Conservation (phyloP, 1,139 yeast species). For the Pneumocystis oryctolagi region DNA sequence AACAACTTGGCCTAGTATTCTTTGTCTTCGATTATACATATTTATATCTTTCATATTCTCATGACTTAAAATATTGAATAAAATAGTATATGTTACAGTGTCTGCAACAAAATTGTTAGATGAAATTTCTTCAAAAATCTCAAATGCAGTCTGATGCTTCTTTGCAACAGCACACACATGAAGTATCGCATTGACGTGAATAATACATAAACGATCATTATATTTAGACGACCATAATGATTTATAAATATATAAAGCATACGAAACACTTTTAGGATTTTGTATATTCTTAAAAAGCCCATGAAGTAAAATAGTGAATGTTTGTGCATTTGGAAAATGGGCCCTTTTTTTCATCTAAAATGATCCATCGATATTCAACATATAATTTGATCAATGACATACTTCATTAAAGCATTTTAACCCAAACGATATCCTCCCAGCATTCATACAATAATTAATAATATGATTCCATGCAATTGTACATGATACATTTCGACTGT, state of each 20-base stretch:
- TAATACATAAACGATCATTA: background rate
- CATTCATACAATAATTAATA: conserved; percentile 1
- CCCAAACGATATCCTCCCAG: background rate
- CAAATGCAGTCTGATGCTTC: background rate
- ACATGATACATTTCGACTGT: conserved; percentile 1
- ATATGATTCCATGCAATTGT: conserved; percentile 5
- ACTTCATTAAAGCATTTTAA: conserved; percentile 4
- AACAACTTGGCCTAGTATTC: background rate
- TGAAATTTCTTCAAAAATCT: background rate
- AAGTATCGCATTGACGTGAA: background rate
- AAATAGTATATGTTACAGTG: background rate
- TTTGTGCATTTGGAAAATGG: conserved; percentile 10
- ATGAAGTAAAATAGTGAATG: conserved; percentile 11
- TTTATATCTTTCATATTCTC: background rate
- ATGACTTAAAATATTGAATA: background rate
- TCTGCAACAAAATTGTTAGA: background rate
- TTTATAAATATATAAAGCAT: background rate
- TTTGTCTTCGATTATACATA: background rate
- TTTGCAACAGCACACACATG: background rate
- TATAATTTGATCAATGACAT: background rate
- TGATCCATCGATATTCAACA: background rate
- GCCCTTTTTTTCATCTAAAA: conserved; percentile 12
- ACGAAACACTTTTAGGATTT: background rate
- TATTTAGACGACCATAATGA: background rate
- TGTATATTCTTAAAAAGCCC: conserved; percentile 11